Conservation (phyloP, 352 stramenopile genomes). For the Globisporangium nagaii region DNA sequence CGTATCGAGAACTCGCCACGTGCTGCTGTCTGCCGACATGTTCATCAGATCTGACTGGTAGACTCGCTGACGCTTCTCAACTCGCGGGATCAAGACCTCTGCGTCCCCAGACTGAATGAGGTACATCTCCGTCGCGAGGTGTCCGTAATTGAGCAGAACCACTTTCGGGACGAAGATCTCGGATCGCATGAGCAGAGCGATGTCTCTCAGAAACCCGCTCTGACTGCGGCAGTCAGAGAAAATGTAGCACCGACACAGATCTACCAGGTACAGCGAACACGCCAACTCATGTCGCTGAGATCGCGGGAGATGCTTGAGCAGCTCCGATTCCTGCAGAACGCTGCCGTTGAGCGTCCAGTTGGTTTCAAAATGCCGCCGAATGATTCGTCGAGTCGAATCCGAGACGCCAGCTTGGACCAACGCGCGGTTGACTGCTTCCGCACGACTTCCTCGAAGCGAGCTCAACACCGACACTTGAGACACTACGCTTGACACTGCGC, state of each 20-base stretch:
- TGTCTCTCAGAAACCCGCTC: constrained; percentile 25
- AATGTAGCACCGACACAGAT: constrained; percentile 7
- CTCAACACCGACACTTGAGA: constrained; percentile 11
- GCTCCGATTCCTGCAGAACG: constrained; percentile 8
- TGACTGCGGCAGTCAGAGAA: constrained; percentile 1
- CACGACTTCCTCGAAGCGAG: not conserved
- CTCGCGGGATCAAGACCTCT: constrained; percentile 37
- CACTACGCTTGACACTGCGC: constrained; percentile 16
- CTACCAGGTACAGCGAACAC: constrained; percentile 8
- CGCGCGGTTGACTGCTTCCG: constrained; percentile 8
- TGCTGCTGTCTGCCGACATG: constrained; percentile 8
- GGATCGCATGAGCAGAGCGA: constrained; percentile 28
- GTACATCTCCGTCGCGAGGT: constrained; percentile 50
- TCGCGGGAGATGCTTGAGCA: constrained; percentile 15
- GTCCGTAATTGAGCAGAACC: constrained; percentile 46
- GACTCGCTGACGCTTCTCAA: constrained; percentile 1
- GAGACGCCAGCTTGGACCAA: constrained; percentile 10
- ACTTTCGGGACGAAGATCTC: constrained; percentile 61
- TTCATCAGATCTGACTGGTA: not conserved
- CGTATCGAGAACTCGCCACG: not conserved
- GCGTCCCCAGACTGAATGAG: constrained; percentile 55
- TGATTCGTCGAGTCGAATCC: constrained; percentile 4
- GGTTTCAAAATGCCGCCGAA: constrained; percentile 17
- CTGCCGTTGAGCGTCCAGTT: constrained; percentile 20
- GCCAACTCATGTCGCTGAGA: constrained; percentile 13